These are phyloP conservation scores for Aspergillus sp. DNA, from an alignment of 2,329 filamentous ascomycete genomes.

Conservation along the genomic window DNA sequence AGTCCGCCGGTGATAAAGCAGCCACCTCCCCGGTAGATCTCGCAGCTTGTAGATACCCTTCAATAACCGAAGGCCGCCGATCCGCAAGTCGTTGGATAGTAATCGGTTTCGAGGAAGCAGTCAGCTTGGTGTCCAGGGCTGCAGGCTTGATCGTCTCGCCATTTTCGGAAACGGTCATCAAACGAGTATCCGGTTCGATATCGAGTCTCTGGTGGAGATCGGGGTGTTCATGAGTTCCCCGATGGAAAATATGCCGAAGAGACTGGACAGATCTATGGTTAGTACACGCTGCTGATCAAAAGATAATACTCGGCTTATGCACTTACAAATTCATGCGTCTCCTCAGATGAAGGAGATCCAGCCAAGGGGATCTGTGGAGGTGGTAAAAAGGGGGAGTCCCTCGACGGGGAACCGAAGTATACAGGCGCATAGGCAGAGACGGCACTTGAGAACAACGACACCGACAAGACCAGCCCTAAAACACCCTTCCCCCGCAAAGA, in stretches of 20 bases:
- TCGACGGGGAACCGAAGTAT: slow-evolving; percentile 17
- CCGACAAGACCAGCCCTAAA: slow-evolving; percentile 14
- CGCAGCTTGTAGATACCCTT: slow-evolving; percentile 67
- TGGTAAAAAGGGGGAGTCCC: slow-evolving; percentile 21
- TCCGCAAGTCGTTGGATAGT: slow-evolving; percentile 76
- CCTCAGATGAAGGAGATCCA: slow-evolving; percentile 12
- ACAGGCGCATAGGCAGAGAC: slow-evolving; percentile 16
- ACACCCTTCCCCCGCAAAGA: slow-evolving; percentile 9
- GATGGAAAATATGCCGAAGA: slow-evolving; percentile 85
- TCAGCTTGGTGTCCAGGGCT: slow-evolving; percentile 46
- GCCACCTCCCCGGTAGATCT: slow-evolving; percentile 60
- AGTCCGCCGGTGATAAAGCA: slow-evolving; percentile 63
- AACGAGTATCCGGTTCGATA: slow-evolving; percentile 51
- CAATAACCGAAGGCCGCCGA: slow-evolving; percentile 65
- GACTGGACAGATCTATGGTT: slow-evolving; percentile 14
- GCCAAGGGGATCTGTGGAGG: slow-evolving; percentile 26
- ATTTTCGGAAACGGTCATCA: slow-evolving; percentile 40
- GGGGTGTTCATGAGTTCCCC: slow-evolving; percentile 73
- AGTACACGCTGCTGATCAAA: background rate
- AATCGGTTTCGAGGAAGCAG: slow-evolving; percentile 55
- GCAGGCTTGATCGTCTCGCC: slow-evolving; percentile 32
- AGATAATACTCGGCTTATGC: no score
- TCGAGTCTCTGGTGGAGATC: slow-evolving; percentile 69
- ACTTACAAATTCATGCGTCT: slow-evolving; percentile 32
- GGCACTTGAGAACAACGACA: slow-evolving; percentile 13